A percentile compares a stretch with the other conserved stretches of the same genome.
Evolutionary conservation across 257 asterid genomes (phyloP).

Genomic region (Nicotiana knightiana): DNA sequence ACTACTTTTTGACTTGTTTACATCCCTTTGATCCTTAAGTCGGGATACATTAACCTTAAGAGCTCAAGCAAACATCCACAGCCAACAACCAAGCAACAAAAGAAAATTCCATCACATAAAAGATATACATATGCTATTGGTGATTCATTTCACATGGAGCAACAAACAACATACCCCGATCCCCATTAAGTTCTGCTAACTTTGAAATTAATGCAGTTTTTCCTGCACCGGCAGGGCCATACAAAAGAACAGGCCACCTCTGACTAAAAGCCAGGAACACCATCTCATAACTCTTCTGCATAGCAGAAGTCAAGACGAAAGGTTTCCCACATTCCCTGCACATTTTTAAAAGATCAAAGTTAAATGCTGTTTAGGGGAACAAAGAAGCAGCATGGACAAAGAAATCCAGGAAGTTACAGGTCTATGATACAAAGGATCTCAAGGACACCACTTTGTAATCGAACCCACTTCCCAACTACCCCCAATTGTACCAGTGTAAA

Average conservation of each 20-base stretch:
- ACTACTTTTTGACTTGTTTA: neutral
- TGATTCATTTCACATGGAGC: neutral
- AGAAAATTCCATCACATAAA: neutral
- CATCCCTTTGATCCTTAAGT: neutral
- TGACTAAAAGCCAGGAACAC: conserved; percentile 75
- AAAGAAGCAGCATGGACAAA: neutral
- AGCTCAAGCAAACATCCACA: neutral
- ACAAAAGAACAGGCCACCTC: conserved; percentile 94
- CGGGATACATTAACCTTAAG: neutral
- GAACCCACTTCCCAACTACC: neutral
- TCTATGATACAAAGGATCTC: neutral
- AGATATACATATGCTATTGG: neutral
- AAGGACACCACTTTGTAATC: neutral
- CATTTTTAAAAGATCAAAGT: conserved; percentile 3
- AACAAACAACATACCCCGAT: conserved; percentile 13
- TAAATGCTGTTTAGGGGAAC: conserved; percentile 3
- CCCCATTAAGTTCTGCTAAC: conserved; percentile 55
- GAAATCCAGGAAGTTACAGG: neutral
- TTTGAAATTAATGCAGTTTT: conserved; percentile 69
- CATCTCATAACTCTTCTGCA: conserved; percentile 70
- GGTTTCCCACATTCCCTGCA: conserved; percentile 52
- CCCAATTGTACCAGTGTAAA: neutral
- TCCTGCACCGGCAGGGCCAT: conserved; percentile 92
- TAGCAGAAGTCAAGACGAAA: conserved; percentile 59
- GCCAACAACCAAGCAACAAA: neutral